Base-by-base conservation (phyloP, 2,329 filamentous ascomycete genomes). In the Seiridium unicorne region DNA sequence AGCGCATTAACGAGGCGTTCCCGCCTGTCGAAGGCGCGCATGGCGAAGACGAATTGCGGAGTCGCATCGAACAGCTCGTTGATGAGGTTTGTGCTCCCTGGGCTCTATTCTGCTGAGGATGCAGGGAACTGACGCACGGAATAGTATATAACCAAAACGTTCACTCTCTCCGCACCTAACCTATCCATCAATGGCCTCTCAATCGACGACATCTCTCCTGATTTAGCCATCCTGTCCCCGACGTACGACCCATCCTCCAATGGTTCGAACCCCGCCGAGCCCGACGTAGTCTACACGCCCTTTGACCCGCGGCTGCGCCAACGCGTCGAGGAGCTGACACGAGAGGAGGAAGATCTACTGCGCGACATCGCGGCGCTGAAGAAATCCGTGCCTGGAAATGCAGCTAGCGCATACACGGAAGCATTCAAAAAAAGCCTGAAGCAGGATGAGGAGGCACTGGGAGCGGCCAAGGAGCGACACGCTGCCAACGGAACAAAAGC, bases 1-100 rank as follows among this genome's bases (percentile, higher is more conserved):
- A 85, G 67, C 89, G 87, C 71, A 83, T 94, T 61, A 81, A 87
- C 72, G 81, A 84, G 66, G 86, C 85, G 55, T 86, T 93, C 59
- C 90, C 90, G 32, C 85, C 85, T 0, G 82, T 87, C 38, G 84
- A 85, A 47, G 79, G 72, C 61, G 73, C 61, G 47, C 71, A 70
- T 10, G 76, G 75, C 26, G 81, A 84, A 61, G 86, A 88, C 70
- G 82, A 84, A 63, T 73, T 89, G 67, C 79, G 86, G 58, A 77
- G 78, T 62, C 77, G 81, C 55, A 87, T 89, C 31, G 86, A 88
- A 66, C 73, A 78, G 63, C 77, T 88, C 2, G 84, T 89, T 10
- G 78, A 85, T 59, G 81, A 86, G 69, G 86, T 88, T 70, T 36
- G 70, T 47, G 31, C 51, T 31, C 46, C 44, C 18, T 5, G 38